These are phyloP conservation scores for Musa acuminata DNA, from an alignment of 176 grass and related monocot species.

Conservation along the genomic window DNA sequence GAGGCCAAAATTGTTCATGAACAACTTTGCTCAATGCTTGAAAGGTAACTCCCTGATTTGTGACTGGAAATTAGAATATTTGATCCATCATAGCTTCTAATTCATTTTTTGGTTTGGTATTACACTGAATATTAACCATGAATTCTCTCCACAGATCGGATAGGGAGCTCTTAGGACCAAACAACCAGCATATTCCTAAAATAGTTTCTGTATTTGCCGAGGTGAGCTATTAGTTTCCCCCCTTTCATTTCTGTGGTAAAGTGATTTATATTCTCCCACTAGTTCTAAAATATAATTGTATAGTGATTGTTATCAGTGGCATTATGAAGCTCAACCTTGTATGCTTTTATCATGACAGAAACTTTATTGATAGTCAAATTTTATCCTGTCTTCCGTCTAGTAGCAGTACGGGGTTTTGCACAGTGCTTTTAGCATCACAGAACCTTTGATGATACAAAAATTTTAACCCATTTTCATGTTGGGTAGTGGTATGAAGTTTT, in stretches of 20 bases:
- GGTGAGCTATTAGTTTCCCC: constrained; percentile 32
- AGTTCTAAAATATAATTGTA: too few relatives aligned
- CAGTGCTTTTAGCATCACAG: too few relatives aligned
- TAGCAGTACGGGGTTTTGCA: too few relatives aligned
- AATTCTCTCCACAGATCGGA: constrained; percentile 52
- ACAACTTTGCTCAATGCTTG: constrained; percentile 88
- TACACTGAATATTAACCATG: background rate
- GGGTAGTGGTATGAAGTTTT: too few relatives aligned
- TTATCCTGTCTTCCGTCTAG: too few relatives aligned
- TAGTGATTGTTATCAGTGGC: too few relatives aligned
- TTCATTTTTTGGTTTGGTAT: background rate
- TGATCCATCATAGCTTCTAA: background rate
- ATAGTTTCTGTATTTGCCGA: constrained; percentile 71
- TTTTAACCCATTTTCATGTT: too few relatives aligned
- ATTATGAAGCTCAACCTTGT: too few relatives aligned
- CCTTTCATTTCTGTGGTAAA: background rate
- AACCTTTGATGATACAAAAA: too few relatives aligned
- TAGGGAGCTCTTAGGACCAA: constrained; percentile 57
- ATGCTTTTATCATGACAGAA: too few relatives aligned
- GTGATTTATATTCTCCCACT: background rate
- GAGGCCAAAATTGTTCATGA: constrained; percentile 97
- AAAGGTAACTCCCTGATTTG: constrained; percentile 40
- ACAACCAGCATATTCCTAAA: constrained; percentile 74
- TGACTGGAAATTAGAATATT: background rate
- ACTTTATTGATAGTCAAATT: too few relatives aligned